Evolutionary conservation across 108 stramenopile genomes (phyloP).

Genomic region (Nitzschia sp.): DNA sequence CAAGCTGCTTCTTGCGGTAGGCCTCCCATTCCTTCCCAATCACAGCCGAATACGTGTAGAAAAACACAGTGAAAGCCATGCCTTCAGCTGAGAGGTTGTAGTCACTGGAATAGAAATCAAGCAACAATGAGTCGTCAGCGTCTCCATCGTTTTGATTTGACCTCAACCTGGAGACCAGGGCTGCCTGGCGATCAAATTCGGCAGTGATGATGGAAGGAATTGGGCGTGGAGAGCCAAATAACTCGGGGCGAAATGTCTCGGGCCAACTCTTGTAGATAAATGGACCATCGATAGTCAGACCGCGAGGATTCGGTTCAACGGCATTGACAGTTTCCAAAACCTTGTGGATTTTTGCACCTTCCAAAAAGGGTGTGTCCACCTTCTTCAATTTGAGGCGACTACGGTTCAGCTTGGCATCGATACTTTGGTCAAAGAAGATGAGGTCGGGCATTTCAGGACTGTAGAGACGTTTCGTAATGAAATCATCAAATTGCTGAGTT

Average conservation of each 20-base stretch:
- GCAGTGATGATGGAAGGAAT: constrained; percentile 81
- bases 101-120: constrained; percentile 42
- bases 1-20: constrained; percentile 31
- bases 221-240: constrained; percentile 69
- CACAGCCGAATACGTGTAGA: constrained; percentile 65
- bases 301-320: constrained; percentile 52
- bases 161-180: constrained; percentile 59
- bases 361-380: constrained; percentile 74
- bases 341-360: constrained; percentile 78
- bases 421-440: constrained; percentile 86
- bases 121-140: constrained; percentile 20
- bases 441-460: constrained; percentile 79
- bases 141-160: constrained; percentile 19
- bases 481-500: constrained; percentile 89
- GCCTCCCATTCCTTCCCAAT: constrained; percentile 69
- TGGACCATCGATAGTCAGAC: constrained; percentile 28
- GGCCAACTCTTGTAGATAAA: constrained; percentile 79
- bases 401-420: constrained; percentile 84
- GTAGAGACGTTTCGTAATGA: constrained; percentile 81
- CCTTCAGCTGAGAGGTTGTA: constrained; percentile 60
- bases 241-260: constrained; percentile 53
- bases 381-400: constrained; percentile 70
- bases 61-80: constrained; percentile 79
- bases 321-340: constrained; percentile 71
- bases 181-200: constrained; percentile 81